These are phyloP conservation scores for Parsonsia alboflavescens DNA, from an alignment of 257 asterid species.

Conservation along the genomic window DNA sequence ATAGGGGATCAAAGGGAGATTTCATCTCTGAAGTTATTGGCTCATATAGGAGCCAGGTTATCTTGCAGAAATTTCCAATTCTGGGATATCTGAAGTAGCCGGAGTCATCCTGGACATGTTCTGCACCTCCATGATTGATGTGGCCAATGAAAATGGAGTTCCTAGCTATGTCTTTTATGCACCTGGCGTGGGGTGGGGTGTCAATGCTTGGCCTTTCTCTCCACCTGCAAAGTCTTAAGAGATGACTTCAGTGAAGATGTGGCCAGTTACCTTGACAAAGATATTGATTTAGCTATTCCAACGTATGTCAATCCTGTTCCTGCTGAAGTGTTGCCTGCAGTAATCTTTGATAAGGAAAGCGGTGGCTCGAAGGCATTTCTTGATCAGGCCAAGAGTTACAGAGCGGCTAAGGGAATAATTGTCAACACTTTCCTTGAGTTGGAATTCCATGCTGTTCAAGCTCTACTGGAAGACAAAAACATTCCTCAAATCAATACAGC, in stretches of 20 bases:
- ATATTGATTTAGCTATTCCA: not conserved
- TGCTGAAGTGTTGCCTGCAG: not conserved
- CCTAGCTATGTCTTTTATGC: constrained; percentile 16
- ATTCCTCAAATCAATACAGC: constrained; percentile 34
- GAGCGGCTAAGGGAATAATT: constrained; percentile 17
- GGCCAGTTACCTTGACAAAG: not conserved
- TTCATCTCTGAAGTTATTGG: not conserved
- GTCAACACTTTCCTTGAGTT: constrained; percentile 33
- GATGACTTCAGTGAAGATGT: not conserved
- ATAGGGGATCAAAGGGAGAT: too few species aligned
- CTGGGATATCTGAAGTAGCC: not conserved
- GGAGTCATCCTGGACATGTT: constrained; percentile 19
- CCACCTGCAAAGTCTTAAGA: constrained; percentile 10
- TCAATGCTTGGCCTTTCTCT: constrained; percentile 10
- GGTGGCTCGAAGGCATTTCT: not conserved
- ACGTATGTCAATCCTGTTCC: constrained; percentile 14
- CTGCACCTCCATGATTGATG: constrained; percentile 21
- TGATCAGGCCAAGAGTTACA: not conserved
- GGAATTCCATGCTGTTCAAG: constrained; percentile 25
- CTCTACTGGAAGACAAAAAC: constrained; percentile 12
- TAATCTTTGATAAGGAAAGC: not conserved
- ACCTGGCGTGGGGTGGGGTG: constrained; percentile 7
- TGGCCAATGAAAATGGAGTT: constrained; percentile 11
- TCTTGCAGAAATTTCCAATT: not conserved
- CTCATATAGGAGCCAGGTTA: constrained; percentile 3